Base-by-base conservation (phyloP, 2,329 filamentous ascomycete species). In the Penicillium sumatraense region DNA sequence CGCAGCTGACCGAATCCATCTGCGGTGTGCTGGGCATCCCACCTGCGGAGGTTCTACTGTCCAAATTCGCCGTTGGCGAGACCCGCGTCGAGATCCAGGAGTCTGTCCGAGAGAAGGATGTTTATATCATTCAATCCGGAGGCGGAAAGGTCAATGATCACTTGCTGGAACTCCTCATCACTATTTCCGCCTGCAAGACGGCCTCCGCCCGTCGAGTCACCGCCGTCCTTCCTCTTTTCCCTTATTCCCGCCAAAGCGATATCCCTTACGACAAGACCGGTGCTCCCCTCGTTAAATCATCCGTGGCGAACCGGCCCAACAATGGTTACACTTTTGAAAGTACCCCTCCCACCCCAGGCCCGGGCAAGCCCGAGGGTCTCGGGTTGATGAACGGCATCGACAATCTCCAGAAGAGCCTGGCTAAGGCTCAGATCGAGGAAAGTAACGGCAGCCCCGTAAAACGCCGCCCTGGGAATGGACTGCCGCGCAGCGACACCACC, bases 121-220 rank as follows among this genome's bases (percentile, higher is more conserved):
- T 97, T 73, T 99, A 96, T 80, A 97, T 98, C 72, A 91, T 99
- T 69, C 93, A 98, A 77, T 95, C 91, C 38, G 92, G 91, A 65
- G 91, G 91, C 65, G 92, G 91, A 61, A 90, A 89, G 68, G 91
- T 97, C 78, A 99, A 99, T 73, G 95, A 99, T 78, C 88, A 96
- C 78, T 86, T 99, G 62, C 89, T 99, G 80, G 95, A 99, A 72
- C 87, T 98, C 47, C 90, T 96, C 75, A 97, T 98, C 78, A 96
- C 95, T 79, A 93, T 98, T 67, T 96, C 91, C n/a, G 95, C 95
- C 58, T 98, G 95, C 86, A 96, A 96, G 78, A 89, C 90, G 11
- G 92, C 92, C 66, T 97, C 93, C 36, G 95, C 95, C 26, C 91
- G 90, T 74, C 85, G 91, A 67, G 92, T 99, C 68, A 98, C 93